A percentile compares a stretch with the other conserved stretches of the same genome.
Evolutionary conservation across 148 eudicot species (phyloP).

Genomic region (Fagopyrum esculentum): DNA sequence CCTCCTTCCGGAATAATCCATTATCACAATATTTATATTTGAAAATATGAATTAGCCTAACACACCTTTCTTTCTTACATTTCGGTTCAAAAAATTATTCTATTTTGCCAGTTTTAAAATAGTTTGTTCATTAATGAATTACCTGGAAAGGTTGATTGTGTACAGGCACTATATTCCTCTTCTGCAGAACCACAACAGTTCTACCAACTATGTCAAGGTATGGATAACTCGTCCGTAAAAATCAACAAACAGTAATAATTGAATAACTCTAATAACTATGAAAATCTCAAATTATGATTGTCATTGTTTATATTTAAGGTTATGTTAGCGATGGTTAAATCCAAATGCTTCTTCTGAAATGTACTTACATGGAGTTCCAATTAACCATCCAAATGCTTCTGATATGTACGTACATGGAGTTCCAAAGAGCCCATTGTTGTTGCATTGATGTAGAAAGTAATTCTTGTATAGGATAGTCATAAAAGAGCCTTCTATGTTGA

Average conservation of each 20-base stretch:
- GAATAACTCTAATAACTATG: background rate
- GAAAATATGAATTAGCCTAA: too few relatives aligned
- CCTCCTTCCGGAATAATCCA: too few relatives aligned
- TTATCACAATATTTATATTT: too few relatives aligned
- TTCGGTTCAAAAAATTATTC: background rate
- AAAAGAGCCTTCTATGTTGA: too few relatives aligned
- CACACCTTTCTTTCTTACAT: background rate
- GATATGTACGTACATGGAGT: constrained; percentile 12
- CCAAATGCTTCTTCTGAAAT: constrained; percentile 47
- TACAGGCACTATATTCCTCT: constrained; percentile 84
- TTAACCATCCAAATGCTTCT: too few relatives aligned
- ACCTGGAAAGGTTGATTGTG: constrained; percentile 89
- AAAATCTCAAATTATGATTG: constrained; percentile 10
- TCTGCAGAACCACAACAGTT: constrained; percentile 80
- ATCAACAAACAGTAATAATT: background rate
- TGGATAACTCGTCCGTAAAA: constrained; percentile 66
- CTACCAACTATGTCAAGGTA: constrained; percentile 64
- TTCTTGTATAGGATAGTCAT: too few relatives aligned
- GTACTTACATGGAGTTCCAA: constrained; percentile 31
- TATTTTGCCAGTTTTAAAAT: background rate
- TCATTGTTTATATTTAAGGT: constrained; percentile 35
- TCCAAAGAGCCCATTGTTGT: too few relatives aligned
- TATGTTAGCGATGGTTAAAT: constrained; percentile 27
- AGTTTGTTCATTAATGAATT: background rate
- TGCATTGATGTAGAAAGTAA: too few relatives aligned